Percentiles rank a stretch among this genome's conserved stretches.
These are phyloP conservation scores for Aspergillus panamensis DNA, from an alignment of 495 filamentous ascomycete genomes.

Conservation along the genomic window DNA sequence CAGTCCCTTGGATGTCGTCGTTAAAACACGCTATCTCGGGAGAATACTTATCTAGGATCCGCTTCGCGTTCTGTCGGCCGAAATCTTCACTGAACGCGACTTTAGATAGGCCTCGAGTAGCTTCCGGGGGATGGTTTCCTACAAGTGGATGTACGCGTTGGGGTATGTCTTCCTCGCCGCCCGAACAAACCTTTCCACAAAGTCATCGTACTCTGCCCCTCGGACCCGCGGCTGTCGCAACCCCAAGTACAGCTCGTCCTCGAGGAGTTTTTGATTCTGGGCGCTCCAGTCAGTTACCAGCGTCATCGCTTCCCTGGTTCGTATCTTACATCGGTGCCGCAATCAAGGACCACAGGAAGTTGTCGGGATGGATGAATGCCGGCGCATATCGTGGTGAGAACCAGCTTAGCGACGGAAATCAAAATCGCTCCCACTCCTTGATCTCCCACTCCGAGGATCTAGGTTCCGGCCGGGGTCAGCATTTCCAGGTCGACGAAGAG, in stretches of 20 bases:
- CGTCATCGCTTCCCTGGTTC: neutral
- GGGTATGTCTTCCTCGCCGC: slow-evolving; percentile 67
- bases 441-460: slow-evolving; percentile 88
- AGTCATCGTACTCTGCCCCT: slow-evolving; percentile 73
- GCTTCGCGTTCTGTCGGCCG: slow-evolving; percentile 54
- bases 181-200: slow-evolving; percentile 72
- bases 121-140: slow-evolving; percentile 13
- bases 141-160: slow-evolving; percentile 81
- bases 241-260: slow-evolving; percentile 81
- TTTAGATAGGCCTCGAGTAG: neutral
- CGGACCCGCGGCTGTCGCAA: slow-evolving; percentile 60
- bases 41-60: slow-evolving; percentile 72
- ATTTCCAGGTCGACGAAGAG: neutral
- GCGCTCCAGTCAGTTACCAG: slow-evolving; percentile 11
- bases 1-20: slow-evolving; percentile 86
- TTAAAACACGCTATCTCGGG: slow-evolving; percentile 80
- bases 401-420: slow-evolving; percentile 80
- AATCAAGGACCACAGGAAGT: slow-evolving; percentile 81
- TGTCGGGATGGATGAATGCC: slow-evolving; percentile 80
- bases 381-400: slow-evolving; percentile 77
- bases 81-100: slow-evolving; percentile 50
- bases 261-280: slow-evolving; percentile 67
- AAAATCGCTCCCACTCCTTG: slow-evolving; percentile 87
- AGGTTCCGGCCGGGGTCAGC: neutral
- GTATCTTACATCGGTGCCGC: slow-evolving; percentile 65